phyloP scores from a whole-genome alignment of 352 stramenopile genomes.

The Plasmopara halstedii region DNA sequence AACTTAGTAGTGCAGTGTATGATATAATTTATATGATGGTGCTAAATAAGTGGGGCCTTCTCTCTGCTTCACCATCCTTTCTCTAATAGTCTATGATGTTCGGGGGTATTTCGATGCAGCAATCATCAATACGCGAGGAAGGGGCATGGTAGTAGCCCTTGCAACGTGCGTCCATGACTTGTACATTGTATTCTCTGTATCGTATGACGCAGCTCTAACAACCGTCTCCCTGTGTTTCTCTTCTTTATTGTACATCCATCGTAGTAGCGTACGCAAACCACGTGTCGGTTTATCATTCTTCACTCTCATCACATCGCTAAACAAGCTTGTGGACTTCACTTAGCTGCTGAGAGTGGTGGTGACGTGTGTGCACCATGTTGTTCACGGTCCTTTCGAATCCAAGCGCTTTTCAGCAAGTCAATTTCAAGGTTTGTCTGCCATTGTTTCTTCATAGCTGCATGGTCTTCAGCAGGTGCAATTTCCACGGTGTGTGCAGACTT shows the following conservation, averaged over 20 bases:
- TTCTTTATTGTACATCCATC: neutral
- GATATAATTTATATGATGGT: neutral
- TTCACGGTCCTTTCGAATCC: conserved; percentile 54
- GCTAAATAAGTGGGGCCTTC: too few species aligned
- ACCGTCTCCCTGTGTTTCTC: neutral
- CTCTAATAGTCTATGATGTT: neutral
- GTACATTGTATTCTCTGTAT: neutral
- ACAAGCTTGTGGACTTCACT: conserved; percentile 10
- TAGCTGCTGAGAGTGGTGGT: conserved; percentile 23
- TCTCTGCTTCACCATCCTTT: too few species aligned
- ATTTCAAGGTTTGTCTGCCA: conserved; percentile 62
- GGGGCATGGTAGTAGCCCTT: too few species aligned
- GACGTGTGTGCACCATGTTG: conserved; percentile 26
- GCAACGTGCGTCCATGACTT: neutral
- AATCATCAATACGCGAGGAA: neutral
- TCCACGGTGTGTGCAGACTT: conserved; percentile 19
- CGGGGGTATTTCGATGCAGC: neutral
- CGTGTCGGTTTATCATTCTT: too few species aligned
- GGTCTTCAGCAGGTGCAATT: conserved; percentile 24
- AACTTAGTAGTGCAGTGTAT: neutral
- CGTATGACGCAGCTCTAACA: neutral
- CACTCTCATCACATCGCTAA: too few species aligned
- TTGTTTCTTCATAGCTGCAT: conserved; percentile 49
- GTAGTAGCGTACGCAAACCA: too few species aligned
- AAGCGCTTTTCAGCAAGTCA: conserved; percentile 51